Conservation (phyloP, 805 yeast genomes). For the Candida patagonica region DNA sequence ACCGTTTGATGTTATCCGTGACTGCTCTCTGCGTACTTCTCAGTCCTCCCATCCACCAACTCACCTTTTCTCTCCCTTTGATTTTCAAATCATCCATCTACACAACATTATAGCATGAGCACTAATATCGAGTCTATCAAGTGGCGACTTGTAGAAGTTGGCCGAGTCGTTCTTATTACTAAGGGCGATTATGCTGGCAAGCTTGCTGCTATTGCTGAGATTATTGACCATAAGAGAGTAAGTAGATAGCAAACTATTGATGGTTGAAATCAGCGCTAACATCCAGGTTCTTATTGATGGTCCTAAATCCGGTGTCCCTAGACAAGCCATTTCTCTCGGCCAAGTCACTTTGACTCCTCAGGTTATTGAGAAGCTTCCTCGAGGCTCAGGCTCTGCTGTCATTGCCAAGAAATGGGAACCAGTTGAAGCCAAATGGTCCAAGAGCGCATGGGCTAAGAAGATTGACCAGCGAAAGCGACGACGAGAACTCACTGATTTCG, state of each 20-base stretch:
- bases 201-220: slow-evolving; percentile 96
- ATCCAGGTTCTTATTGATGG: slow-evolving; percentile 86
- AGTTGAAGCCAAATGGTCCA: slow-evolving; percentile 82
- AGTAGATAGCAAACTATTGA: slow-evolving; percentile 16
- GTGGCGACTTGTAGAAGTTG: slow-evolving; percentile 99
- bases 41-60: slow-evolving; percentile 2
- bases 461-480: slow-evolving; percentile 92
- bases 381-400: slow-evolving; percentile 83
- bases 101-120: slow-evolving; percentile 40
- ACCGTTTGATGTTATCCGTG: no score
- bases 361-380: slow-evolving; percentile 77
- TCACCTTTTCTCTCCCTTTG: slow-evolving; percentile 2
- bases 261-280: slow-evolving; percentile 23
- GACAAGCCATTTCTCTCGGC: slow-evolving; percentile 85
- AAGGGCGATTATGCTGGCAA: slow-evolving; percentile 64
- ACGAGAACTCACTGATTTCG: slow-evolving; percentile 89
- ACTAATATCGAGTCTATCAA: slow-evolving; percentile 87
- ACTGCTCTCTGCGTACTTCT: neutral
- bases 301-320: slow-evolving; percentile 77
- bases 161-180: slow-evolving; percentile 94
- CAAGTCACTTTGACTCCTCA: slow-evolving; percentile 90
- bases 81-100: slow-evolving; percentile 1
- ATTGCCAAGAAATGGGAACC: slow-evolving; percentile 91
- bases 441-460: slow-evolving; percentile 96
- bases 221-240: slow-evolving; percentile 98